Evolutionary conservation across 176 grass and related monocot species (phyloP), one percentile per base, ranked within the genome.

Genomic region (Oryza glaberrima): DNA sequence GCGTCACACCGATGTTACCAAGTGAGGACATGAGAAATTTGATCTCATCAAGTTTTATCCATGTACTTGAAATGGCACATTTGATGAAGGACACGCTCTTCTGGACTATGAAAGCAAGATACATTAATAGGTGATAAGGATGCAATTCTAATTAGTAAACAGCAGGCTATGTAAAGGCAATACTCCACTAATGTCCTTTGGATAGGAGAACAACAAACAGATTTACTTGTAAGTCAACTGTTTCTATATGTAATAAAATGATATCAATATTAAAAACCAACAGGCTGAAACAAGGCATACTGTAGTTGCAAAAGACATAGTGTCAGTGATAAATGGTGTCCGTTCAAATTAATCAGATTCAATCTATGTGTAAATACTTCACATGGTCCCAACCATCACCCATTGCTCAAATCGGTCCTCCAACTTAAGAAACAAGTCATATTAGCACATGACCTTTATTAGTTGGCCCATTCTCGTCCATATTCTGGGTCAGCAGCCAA

Each of bases 11-110:
- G 34, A 89, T 83, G 75, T 97, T 97, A 67, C 36, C 68, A 19
- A 94, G 77, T 20, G 86, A 74, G 74, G 84, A 83, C 44, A 91
- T 92, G 82, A 97, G 84, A 91, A 88, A 97, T 79, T 91, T 97
- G 68, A 91, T 45, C 72, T 97, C 90, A 67, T 90, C 72, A 15
- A 34, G 83, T 13, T 65, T 72, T 73, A 93, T 40, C 92, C 88
- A 89, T 87, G 83, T 72, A 80, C 84, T 92, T 91, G 88, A 97
- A 78, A 97, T 83, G 65, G 81, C 81, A 70, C 66, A 16, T 30
- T 84, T 76, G 20, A 93, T 79, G 38, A 69, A 85, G 60, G 41
- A 84, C 44, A 90, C 6, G 46, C 88, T 91, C 71, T 93, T 90
- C 95, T 97, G 90, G 49, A 91, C 46, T 72, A 93, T 76, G 72